These are phyloP conservation scores for Hydnomerulius pinastri DNA, from an alignment of 768 basidiomycete species.

Conservation along the genomic window DNA sequence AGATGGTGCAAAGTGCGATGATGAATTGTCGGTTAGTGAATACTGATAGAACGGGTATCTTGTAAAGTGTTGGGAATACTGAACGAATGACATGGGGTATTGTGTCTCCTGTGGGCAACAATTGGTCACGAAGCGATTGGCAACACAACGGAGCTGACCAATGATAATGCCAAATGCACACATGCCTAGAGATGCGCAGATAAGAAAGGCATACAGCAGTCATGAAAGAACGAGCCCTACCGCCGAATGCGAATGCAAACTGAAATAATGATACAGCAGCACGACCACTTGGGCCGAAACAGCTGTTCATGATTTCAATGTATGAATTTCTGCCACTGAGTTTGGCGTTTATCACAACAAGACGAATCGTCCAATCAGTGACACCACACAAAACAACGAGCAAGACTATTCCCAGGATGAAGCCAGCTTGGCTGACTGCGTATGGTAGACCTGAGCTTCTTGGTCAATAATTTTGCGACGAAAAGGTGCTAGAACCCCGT, in stretches of 20 bases:
- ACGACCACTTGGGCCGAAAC: conserved; percentile 89
- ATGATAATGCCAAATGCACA: conserved; percentile 98
- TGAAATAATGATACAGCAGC: conserved; percentile 97
- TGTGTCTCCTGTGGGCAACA: conserved; percentile 69
- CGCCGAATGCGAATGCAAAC: conserved; percentile 96
- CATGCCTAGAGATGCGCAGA: conserved; percentile 64
- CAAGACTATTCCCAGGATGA: conserved; percentile 83
- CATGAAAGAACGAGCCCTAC: conserved; percentile 40
- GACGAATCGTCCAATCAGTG: conserved; percentile 98
- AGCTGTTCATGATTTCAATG: conserved; percentile 92
- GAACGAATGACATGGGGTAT: conserved; percentile 92
- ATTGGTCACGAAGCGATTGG: background rate
- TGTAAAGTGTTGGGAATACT: conserved; percentile 68
- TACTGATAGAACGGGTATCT: conserved; percentile 72
- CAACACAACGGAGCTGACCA: conserved; percentile 33
- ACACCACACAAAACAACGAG: conserved; percentile 77
- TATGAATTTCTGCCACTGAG: conserved; percentile 90
- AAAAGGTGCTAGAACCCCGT: background rate
- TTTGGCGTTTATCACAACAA: conserved; percentile 96
- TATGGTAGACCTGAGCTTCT: conserved; percentile 77
- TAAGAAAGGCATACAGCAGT: conserved; percentile 4
- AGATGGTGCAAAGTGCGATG: conserved; percentile 82
- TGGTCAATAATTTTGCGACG: conserved; percentile 5
- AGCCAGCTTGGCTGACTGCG: conserved; percentile 92
- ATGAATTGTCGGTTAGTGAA: conserved; percentile 88